Evolutionary conservation across 208 protist species (phyloP).

Genomic region (Wallacemonas sp.): DNA sequence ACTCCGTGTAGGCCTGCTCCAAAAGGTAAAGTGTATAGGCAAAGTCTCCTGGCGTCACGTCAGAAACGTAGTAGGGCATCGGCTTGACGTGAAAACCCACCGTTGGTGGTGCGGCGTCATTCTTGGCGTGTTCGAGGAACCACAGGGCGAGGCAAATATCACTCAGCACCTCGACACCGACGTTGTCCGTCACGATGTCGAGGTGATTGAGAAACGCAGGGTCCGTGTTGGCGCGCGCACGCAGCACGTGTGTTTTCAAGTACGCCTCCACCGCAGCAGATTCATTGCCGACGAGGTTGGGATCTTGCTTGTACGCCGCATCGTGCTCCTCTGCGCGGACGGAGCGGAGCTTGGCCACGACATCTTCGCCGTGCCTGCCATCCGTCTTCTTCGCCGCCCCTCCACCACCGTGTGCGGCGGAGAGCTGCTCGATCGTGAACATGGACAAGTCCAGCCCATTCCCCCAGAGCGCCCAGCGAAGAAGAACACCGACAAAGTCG

Average conservation of each 20-base stretch:
- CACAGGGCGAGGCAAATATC: conserved; percentile 81
- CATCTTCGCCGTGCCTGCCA: not conserved
- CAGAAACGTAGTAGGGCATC: conserved; percentile 91
- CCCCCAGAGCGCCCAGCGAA: conserved; percentile 88
- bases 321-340: conserved; percentile 40
- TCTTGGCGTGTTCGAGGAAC: conserved; percentile 52
- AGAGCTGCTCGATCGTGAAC: conserved; percentile 84
- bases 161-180: conserved; percentile 79
- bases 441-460: conserved; percentile 87
- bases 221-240: not conserved
- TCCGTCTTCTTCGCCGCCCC: too few species aligned
- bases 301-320: conserved; percentile 38
- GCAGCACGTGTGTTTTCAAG: conserved; percentile 22
- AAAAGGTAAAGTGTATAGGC: conserved; percentile 44
- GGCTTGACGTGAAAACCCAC: conserved; percentile 82
- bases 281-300: conserved; percentile 70
- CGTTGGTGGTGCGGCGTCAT: conserved; percentile 15
- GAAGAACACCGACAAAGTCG: conserved; percentile 51
- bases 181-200: conserved; percentile 90
- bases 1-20: conserved; percentile 28
- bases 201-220: conserved; percentile 27
- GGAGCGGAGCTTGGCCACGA: conserved; percentile 6
- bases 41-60: conserved; percentile 84
- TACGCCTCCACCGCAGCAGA: conserved; percentile 33
- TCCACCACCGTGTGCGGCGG: conserved; percentile 17